A percentile compares a stretch with the other conserved stretches of the same genome.
phyloP scores from a whole-genome alignment of 768 basidiomycete genomes.

The Mycena polygramma region DNA sequence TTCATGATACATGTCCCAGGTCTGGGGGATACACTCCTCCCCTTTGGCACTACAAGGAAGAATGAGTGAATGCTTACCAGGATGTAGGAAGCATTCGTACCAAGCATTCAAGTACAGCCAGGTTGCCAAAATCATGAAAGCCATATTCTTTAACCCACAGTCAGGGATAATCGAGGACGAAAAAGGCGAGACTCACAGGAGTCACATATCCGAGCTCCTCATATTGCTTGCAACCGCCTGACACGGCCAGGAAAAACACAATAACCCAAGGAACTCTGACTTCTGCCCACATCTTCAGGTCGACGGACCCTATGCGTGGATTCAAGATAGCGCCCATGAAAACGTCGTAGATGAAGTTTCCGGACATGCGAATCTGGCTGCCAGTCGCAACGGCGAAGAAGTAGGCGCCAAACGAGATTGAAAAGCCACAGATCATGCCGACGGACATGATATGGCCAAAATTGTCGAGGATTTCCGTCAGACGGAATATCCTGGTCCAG shows the following conservation, averaged over 20 bases:
- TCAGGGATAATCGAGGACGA: not conserved
- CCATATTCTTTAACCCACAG: slow-evolving; percentile 80
- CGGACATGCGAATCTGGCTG: slow-evolving; percentile 93
- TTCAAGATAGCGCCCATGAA: slow-evolving; percentile 98
- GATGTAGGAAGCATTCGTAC: slow-evolving; percentile 50
- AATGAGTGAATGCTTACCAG: slow-evolving; percentile 15
- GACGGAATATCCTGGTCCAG: slow-evolving; percentile 84
- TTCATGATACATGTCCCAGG: slow-evolving; percentile 99
- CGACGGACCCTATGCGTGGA: slow-evolving; percentile 90
- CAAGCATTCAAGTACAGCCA: slow-evolving; percentile 98
- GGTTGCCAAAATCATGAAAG: slow-evolving; percentile 95
- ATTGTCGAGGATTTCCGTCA: slow-evolving; percentile 95
- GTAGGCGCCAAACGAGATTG: slow-evolving; percentile 85
- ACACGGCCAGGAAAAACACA: slow-evolving; percentile 92
- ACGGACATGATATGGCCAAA: slow-evolving; percentile 97
- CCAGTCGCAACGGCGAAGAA: slow-evolving; percentile 82
- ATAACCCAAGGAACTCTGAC: slow-evolving; percentile 98
- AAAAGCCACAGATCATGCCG: slow-evolving; percentile 92
- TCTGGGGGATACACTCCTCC: slow-evolving; percentile 95
- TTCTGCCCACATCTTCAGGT: slow-evolving; percentile 99
- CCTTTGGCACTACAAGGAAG: slow-evolving; percentile 77
- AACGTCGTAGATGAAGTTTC: slow-evolving; percentile 92
- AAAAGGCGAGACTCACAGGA: slow-evolving; percentile 66
- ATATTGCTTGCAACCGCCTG: slow-evolving; percentile 96
- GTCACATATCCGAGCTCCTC: slow-evolving; percentile 93